Percentiles rank a stretch among this genome's conserved stretches.
Conservation (phyloP, 1,284 basidiomycete species). For the Boletellus deceptivus region DNA sequence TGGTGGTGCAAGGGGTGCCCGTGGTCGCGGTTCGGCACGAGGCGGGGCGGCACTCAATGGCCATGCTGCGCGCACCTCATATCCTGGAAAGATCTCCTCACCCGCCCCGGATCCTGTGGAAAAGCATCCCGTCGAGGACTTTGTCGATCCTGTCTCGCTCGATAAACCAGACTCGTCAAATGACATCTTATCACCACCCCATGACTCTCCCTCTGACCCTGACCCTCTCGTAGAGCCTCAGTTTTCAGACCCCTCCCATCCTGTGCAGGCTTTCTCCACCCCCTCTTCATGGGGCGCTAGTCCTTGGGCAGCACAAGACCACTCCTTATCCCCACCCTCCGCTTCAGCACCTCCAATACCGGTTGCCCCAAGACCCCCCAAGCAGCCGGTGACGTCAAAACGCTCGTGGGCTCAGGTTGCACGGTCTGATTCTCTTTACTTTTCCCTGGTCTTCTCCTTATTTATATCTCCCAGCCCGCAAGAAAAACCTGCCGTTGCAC, state of each 20-base stretch:
- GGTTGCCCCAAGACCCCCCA: conserved; percentile 37
- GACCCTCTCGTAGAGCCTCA: conserved; percentile 12
- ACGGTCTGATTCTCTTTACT: conserved; percentile 43
- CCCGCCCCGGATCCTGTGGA: conserved; percentile 22
- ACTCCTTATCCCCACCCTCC: conserved; percentile 17
- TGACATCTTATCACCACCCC: conserved; percentile 2
- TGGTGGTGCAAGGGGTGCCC: conserved; percentile 59
- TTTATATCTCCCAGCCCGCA: conserved; percentile 26
- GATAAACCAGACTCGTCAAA: conserved; percentile 25
- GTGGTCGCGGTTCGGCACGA: conserved; percentile 56
- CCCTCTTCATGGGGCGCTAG: conserved; percentile 24
- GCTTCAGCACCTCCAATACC: conserved; percentile 26
- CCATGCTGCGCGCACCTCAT: conserved; percentile 24
- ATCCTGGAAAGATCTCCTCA: conserved; percentile 25
- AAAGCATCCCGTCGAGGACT: conserved; percentile 19
- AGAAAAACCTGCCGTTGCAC: conserved; percentile 27
- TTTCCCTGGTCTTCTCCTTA: conserved; percentile 22
- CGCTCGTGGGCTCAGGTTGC: conserved; percentile 81
- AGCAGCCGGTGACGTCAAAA: conserved; percentile 66
- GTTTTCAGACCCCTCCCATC: conserved; percentile 7
- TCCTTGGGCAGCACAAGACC: conserved; percentile 30
- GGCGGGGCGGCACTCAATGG: conserved; percentile 36
- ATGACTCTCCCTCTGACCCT: conserved; percentile 17
- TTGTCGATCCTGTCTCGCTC: conserved; percentile 10
- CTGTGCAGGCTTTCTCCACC: conserved; percentile 11